These are phyloP conservation scores for Galerina marginata DNA, from an alignment of 768 basidiomycete species.

Conservation along the genomic window DNA sequence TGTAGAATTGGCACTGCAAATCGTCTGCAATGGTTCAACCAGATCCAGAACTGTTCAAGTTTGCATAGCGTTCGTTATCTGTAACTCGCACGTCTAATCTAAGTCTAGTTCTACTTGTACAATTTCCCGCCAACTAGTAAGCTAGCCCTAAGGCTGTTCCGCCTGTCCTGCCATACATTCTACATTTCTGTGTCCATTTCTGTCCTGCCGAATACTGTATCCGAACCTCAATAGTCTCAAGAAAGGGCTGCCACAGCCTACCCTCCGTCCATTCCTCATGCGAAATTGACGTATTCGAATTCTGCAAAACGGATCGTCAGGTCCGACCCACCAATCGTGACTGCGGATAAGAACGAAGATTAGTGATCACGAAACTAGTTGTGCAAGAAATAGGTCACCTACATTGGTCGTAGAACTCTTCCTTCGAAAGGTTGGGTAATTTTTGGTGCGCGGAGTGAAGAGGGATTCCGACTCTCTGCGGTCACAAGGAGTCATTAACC, in stretches of 20 bases:
- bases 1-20: no score
- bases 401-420: conserved; percentile 47
- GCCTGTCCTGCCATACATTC: no score
- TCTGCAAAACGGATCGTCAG: conserved; percentile 42
- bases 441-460: conserved; percentile 33
- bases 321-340: conserved; percentile 40
- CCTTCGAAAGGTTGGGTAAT: conserved; percentile 40
- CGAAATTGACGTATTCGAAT: conserved; percentile 22
- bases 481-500: neutral
- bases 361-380: neutral
- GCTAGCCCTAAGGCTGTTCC: no score
- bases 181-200: no score
- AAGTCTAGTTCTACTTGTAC: no score
- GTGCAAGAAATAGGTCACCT: conserved; percentile 17
- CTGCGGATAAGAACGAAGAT: conserved; percentile 27
- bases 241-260: neutral
- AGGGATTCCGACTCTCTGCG: conserved; percentile 40
- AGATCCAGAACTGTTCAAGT: no score
- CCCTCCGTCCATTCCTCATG: neutral
- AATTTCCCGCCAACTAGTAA: no score
- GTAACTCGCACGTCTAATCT: no score
- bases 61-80: no score
- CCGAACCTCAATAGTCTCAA: neutral
- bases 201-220: neutral
- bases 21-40: no score